Conservation (phyloP, 148 eudicot genomes). For the Silene latifolia region DNA sequence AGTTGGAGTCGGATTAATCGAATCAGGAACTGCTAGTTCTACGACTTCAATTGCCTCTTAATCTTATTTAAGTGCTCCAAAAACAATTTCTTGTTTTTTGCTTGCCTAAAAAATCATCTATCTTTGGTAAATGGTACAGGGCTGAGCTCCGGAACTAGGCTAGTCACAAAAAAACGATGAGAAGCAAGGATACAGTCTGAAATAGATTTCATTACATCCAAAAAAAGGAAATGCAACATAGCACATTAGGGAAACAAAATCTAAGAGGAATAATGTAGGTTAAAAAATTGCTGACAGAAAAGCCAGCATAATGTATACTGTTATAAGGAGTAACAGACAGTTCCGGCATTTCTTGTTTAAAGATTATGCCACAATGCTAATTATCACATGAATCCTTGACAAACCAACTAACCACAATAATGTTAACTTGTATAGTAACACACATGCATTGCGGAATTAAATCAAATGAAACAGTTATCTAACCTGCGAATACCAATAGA, state of each 20-base stretch:
- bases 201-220: not conserved
- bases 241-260: not conserved
- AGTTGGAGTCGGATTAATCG: not conserved
- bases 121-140: too few relatives aligned
- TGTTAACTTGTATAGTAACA: not conserved
- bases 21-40: not conserved
- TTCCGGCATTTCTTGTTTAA: not conserved
- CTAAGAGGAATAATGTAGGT: not conserved
- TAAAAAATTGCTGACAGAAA: not conserved
- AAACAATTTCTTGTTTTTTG: too few relatives aligned
- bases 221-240: not conserved
- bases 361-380: too few relatives aligned
- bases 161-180: too few relatives aligned
- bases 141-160: too few relatives aligned
- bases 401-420: not conserved
- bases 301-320: not conserved
- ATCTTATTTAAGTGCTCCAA: not conserved
- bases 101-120: too few relatives aligned
- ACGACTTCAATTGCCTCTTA: not conserved
- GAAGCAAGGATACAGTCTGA: too few relatives aligned
- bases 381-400: too few relatives aligned
- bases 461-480: not conserved
- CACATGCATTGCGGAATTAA: too few relatives aligned
- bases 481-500: slow-evolving; percentile 13
- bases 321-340: not conserved